Evolutionary conservation across 1,284 basidiomycete genomes (phyloP), one percentile per base, ranked within the genome.

Genomic region (Ceratobasidium sp.): DNA sequence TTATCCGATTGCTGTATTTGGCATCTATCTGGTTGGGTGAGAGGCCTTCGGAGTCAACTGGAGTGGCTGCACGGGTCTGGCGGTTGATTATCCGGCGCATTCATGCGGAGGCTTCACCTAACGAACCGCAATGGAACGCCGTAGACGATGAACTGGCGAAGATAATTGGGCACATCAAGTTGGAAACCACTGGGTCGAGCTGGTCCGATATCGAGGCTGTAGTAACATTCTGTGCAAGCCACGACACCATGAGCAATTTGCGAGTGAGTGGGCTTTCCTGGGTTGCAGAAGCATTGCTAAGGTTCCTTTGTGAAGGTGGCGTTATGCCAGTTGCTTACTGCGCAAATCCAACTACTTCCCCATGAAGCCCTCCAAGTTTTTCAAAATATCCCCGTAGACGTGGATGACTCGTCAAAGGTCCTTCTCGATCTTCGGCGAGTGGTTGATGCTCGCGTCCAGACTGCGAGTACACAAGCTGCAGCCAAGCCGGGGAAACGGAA

Each of bases 301-400:
- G 36, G 66, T 68, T 36, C 73, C 52, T 74, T 75, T 27, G 76
- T 78, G 8, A 76, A 72, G 69, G 74, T 42, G 75, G 76, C 11
- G 77, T 81, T n/a, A 81, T 83, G 56, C 66, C 72, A 0, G 72
- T 85, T 23, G 84, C 86, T 72, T 76, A 77, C 27, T 29, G 21
- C 54, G 9, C 62, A 57, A 30, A 42, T 46, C 25, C 25, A 46
- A 16, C 23, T 47, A 23, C 19, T 50, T 46, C 49, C 56, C 29
- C 56, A 56, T n/a, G 33, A 60, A 41, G n/a, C 16, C 13, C 49
- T 50, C 44, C 46, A 50, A 44, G 30, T 50, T 6, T 59, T 56
- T 56, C 50, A 58, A 47, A 29, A 46, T 47, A n/a, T 41, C 54
- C 50, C 56, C 14, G 19, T 58, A 39, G 25, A 50, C 27, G 36